A percentile compares a stretch with the other conserved stretches of the same genome.
phyloP scores from a whole-genome alignment of 2,329 filamentous ascomycete species.

The Penicillium sp. region DNA sequence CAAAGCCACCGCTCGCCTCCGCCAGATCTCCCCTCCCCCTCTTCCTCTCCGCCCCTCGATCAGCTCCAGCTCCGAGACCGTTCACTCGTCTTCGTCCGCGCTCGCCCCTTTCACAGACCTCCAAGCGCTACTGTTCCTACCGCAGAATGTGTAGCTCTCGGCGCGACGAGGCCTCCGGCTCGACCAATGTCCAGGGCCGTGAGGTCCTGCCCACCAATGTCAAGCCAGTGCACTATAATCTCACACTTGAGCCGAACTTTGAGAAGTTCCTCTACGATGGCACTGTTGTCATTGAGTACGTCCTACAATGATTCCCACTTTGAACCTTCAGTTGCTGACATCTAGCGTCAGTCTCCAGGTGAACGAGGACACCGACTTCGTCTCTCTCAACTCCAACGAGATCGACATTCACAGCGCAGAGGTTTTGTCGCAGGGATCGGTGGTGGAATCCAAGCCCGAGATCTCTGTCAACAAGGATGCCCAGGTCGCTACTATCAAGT shows the following conservation, averaged over 20 bases:
- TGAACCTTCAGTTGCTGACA: slow-evolving; percentile 12
- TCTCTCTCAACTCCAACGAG: slow-evolving; percentile 84
- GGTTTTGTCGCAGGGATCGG: slow-evolving; percentile 57
- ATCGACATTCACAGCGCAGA: slow-evolving; percentile 75
- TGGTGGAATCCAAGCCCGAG: slow-evolving; percentile 60
- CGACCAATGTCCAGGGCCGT: slow-evolving; percentile 64
- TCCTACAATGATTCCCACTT: neutral
- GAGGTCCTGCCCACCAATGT: slow-evolving; percentile 90
- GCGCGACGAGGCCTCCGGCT: slow-evolving; percentile 54
- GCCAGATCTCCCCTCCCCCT: slow-evolving; percentile 29
- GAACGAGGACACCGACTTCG: slow-evolving; percentile 74
- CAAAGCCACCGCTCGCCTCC: slow-evolving; percentile 36
- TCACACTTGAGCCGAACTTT: slow-evolving; percentile 89
- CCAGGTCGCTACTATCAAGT: slow-evolving; percentile 78
- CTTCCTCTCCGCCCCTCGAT: slow-evolving; percentile 26
- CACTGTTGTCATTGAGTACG: slow-evolving; percentile 74
- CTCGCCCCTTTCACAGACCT: slow-evolving; percentile 31
- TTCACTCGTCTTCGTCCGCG: slow-evolving; percentile 22
- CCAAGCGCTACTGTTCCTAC: slow-evolving; percentile 67
- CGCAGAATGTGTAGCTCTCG: slow-evolving; percentile 71
- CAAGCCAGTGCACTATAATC: slow-evolving; percentile 84
- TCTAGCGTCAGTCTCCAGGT: slow-evolving; percentile 64
- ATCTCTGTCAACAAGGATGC: slow-evolving; percentile 72
- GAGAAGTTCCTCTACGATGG: slow-evolving; percentile 84
- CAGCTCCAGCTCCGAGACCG: slow-evolving; percentile 20